Evolutionary conservation across 2,329 filamentous ascomycete species (phyloP), one percentile per base, ranked within the genome.

Genomic region (Neofusicoccum parvum): DNA sequence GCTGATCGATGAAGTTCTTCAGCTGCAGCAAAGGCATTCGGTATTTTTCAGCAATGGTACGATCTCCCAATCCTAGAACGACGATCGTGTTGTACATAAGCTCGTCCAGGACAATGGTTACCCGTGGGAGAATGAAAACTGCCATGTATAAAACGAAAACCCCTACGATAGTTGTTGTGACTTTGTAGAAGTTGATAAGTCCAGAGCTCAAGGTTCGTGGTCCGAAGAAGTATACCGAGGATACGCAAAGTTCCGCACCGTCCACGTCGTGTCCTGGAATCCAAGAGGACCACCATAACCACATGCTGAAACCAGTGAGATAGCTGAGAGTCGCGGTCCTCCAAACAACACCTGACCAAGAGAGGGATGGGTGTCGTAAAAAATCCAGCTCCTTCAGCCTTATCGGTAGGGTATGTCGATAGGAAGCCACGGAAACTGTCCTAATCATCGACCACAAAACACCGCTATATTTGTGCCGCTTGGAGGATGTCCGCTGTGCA

Each of bases 281-380:
- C 51, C 51, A 54, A n/a, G 48, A 36, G 1, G 59, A 62, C 59
- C 59, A 62, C 59, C 45, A 62, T 10, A 62, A 14, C 59, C 59
- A 62, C 17, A 50, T 23, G 36, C 37, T 50, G 32, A 62, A 50
- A n/a, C 27, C 59, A 3, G 10, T 17, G 10, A 62, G 45, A n/a
- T 62, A 62, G 9, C n/a, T 41, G 3, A 62, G 46, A 15, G 39
- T 50, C 5, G 17, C 46, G 12, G 15, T 62, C 17, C 59, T 48
- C 59, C 59, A 62, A 5, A 62, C 4, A n/a, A 50, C 17, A n/a
- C 59, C 59, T n/a, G 27, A 39, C 59, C 59, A 62, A 9, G 59
- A 50, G 17, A 62, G 17, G 12, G 51, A 54, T 12, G 34, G 36
- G 32, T 54, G 36, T n/a, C 49, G 27, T 2, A 53, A 14, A 9